phyloP scores from a whole-genome alignment of 768 basidiomycete genomes.

The Termitomyces bulborhizus region DNA sequence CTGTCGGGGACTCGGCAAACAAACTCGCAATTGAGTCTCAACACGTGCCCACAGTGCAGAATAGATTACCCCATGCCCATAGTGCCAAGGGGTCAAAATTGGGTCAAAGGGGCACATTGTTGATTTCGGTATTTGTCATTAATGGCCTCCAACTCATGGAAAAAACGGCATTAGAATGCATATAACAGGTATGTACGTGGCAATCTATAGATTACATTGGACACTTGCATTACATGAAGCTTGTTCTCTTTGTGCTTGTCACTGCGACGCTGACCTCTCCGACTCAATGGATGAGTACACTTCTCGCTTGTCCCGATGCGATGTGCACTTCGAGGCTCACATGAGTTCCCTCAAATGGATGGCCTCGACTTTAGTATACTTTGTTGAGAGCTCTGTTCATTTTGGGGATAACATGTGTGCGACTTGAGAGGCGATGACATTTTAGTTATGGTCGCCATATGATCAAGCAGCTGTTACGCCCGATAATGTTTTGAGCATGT shows the following conservation, averaged over 20 bases:
- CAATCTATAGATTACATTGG: background rate
- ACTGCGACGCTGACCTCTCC: background rate
- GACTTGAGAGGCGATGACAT: background rate
- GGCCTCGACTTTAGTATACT: background rate
- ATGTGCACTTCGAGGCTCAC: background rate
- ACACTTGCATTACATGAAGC: background rate
- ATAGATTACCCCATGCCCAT: too few relatives aligned
- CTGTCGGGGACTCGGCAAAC: background rate
- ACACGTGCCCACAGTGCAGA: background rate
- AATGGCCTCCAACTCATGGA: background rate
- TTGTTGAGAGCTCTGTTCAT: too few relatives aligned
- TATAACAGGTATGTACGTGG: too few relatives aligned
- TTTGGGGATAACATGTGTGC: background rate
- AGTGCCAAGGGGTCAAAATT: too few relatives aligned
- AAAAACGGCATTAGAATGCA: background rate
- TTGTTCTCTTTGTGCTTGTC: background rate
- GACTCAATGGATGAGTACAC: background rate
- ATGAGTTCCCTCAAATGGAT: background rate
- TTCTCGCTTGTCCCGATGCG: too few relatives aligned
- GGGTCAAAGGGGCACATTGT: too few relatives aligned
- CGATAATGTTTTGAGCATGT: background rate
- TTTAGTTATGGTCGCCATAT: background rate
- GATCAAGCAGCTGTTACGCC: background rate
- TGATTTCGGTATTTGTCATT: too few relatives aligned
- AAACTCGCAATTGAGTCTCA: background rate